Base-by-base conservation (phyloP, 345 rosid species). In the Bretschneidera sinensis region DNA sequence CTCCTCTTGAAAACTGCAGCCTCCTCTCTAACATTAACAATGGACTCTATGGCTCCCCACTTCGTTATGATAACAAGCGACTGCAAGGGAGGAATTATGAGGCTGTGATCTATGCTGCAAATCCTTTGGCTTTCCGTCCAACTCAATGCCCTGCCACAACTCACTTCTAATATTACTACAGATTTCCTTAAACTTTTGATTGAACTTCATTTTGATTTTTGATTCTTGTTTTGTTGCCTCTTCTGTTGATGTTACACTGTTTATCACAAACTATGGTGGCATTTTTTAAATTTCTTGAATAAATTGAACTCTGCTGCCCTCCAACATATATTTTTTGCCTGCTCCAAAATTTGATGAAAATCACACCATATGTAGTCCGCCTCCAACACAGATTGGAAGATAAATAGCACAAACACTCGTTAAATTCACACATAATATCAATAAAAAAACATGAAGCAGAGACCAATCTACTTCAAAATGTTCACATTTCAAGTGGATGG, bases 71-170 rank as follows among this genome's bases (percentile, higher is more conserved):
- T 53, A 77, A 73, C 66, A 88, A 86, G 81, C 74, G 66, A 25
- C 16, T 83, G 48, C 19, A 62, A 25, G 74, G 89, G 65, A 65
- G 56, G 0, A 57, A 61, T 52, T 79, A 78, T 10, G 76, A 82
- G 52, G 90, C 79, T 17, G 85, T 82, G 54, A 13, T 91, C 63
- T 88, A 85, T 54, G 83, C 92, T 21, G 86, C 96, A 1, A 96
- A 95, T 18, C 96, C 96, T 16, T 62, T 88, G 80, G 96, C 96
- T 67, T 92, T 92, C 82, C 90, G 86, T 24, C 92, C 92, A 24
- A 61, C 73, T 34, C 64, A 78, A 2, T 92, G 96, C 76, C 72
- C 80, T 60, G 66, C 82, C 20, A 61, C 71, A 61, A 45, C 73
- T 57, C 76, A 63, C 68, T 2, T 67, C 72, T 61, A 52, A 66